A percentile compares a stretch with the other conserved stretches of the same genome.
Conservation (phyloP, 345 rosid species). For the Psidium guajava region DNA sequence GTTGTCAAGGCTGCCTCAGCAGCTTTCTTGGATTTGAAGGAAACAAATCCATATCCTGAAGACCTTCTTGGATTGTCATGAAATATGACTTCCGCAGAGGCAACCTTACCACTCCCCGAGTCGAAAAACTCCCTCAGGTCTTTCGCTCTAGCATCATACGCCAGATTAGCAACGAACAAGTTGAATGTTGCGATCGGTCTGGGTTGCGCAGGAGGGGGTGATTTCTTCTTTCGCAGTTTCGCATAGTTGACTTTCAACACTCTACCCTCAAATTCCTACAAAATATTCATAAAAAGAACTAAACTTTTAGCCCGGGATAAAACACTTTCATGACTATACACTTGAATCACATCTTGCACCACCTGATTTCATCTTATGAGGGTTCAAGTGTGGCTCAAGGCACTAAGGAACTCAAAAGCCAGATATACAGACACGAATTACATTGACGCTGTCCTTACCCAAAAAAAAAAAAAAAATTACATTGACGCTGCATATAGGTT, state of each 20-base stretch:
- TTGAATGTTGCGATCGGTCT: constrained; percentile 36
- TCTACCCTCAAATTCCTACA: constrained; percentile 69
- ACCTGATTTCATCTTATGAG: background rate
- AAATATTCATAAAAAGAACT: background rate
- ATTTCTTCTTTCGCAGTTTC: constrained; percentile 37
- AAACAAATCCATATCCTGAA: constrained; percentile 74
- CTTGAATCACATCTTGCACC: background rate
- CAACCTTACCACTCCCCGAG: constrained; percentile 37
- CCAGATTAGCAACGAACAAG: constrained; percentile 60
- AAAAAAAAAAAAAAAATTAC: too few species aligned
- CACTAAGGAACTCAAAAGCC: background rate
- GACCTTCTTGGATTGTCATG: constrained; percentile 67
- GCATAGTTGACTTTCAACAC: constrained; percentile 49
- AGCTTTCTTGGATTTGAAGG: constrained; percentile 63
- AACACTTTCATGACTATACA: background rate
- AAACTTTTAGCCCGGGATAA: background rate
- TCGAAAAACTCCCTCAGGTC: constrained; percentile 60
- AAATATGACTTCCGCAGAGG: constrained; percentile 54
- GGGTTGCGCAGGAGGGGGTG: constrained; percentile 25
- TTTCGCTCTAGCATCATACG: constrained; percentile 54
- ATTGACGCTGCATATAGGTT: background rate
- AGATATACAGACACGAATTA: background rate
- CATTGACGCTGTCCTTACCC: background rate
- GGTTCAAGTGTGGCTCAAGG: background rate
- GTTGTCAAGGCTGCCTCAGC: constrained; percentile 55